A percentile compares a stretch with the other conserved stretches of the same genome.
Conservation (phyloP, 495 filamentous ascomycete genomes). For the Trichoderma asperelloides region DNA sequence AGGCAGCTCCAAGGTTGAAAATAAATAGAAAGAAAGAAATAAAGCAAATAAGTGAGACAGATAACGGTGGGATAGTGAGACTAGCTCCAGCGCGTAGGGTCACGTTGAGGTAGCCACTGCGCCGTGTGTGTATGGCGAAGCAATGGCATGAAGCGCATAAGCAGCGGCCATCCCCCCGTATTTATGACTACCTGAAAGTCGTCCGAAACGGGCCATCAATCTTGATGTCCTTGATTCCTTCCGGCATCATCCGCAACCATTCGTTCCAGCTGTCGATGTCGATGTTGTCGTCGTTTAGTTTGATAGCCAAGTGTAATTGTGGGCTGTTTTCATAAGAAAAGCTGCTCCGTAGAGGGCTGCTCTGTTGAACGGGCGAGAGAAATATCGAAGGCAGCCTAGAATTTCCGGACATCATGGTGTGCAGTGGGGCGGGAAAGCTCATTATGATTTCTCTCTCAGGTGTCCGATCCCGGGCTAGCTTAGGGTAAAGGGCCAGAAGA, state of each 20-base stretch:
- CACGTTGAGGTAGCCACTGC: not conserved
- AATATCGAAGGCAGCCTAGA: constrained; percentile 37
- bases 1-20: not conserved
- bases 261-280: constrained; percentile 37
- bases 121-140: not conserved
- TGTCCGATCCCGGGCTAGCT: constrained; percentile 32
- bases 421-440: constrained; percentile 36
- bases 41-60: not conserved
- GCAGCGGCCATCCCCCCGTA: not conserved
- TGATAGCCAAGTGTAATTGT: constrained; percentile 34
- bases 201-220: constrained; percentile 34
- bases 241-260: constrained; percentile 42
- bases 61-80: not conserved
- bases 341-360: constrained; percentile 15
- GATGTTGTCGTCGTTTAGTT: constrained; percentile 30
- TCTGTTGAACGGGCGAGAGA: constrained; percentile 27
- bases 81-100: not conserved
- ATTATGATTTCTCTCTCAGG: constrained; percentile 31
- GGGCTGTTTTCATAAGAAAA: constrained; percentile 22
- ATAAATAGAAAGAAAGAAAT: not conserved
- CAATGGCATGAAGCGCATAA: not conserved
- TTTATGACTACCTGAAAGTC: not conserved
- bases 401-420: constrained; percentile 37
- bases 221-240: constrained; percentile 37
- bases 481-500: constrained; percentile 32